Conservation (phyloP, 176 grass and related monocot genomes). For the Stipa capillata region DNA sequence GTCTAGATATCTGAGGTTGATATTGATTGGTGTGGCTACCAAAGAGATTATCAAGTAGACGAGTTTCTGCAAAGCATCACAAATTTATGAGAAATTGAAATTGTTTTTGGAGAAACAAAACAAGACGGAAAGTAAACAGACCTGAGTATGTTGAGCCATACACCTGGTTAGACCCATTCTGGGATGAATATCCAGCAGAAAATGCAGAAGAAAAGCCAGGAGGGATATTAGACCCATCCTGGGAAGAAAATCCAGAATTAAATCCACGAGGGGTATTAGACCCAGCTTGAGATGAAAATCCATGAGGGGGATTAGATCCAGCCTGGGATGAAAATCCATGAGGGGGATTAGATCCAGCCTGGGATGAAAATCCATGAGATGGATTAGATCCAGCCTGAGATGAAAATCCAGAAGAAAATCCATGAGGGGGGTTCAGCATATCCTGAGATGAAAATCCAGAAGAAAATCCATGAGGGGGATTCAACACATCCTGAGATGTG, state of each 20-base stretch:
- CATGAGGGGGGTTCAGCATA: conserved; percentile 39
- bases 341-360: conserved; percentile 18
- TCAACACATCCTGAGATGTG: conserved; percentile 45
- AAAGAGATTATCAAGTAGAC: conserved; percentile 29
- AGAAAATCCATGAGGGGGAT: conserved; percentile 19
- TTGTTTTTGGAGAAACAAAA: background rate
- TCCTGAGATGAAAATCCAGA: conserved; percentile 27
- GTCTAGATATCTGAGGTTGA: conserved; percentile 48
- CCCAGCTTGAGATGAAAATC: conserved; percentile 47
- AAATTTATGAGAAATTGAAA: conserved; percentile 25
- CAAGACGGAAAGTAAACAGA: conserved; percentile 14
- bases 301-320: conserved; percentile 36
- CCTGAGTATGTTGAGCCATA: conserved; percentile 41
- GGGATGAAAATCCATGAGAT: conserved; percentile 22
- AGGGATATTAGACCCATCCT: conserved; percentile 43
- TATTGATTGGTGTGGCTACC: conserved; percentile 40
- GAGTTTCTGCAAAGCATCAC: conserved; percentile 39
- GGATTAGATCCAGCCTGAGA: conserved; percentile 43
- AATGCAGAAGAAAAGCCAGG: conserved; percentile 39
- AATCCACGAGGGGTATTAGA: conserved; percentile 19
- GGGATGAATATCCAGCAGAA: conserved; percentile 46
- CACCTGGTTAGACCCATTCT: conserved; percentile 34
- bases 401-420: conserved; percentile 35
- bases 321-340: conserved; percentile 32
- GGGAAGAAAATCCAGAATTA: conserved; percentile 35